Conservation (phyloP, 345 rosid species). For the Tarenaya hassleriana region DNA sequence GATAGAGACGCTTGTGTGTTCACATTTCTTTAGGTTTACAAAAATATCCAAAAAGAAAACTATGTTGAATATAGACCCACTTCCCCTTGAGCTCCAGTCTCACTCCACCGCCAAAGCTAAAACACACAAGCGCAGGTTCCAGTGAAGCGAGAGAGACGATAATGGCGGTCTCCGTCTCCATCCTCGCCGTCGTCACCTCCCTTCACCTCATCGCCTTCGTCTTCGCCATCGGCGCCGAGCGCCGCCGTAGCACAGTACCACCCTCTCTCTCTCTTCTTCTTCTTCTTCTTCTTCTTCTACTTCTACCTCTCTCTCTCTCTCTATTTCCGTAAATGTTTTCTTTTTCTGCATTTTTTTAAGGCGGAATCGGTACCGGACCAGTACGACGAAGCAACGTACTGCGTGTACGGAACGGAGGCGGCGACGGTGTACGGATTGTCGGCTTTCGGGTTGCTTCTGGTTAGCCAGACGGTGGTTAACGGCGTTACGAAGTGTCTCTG, state of each 20-base stretch:
- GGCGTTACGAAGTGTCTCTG: constrained; percentile 88
- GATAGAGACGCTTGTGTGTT: too few relatives aligned
- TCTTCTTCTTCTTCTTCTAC: background rate
- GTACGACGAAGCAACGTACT: constrained; percentile 76
- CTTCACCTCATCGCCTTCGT: constrained; percentile 90
- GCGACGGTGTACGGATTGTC: constrained; percentile 75
- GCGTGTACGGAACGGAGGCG: constrained; percentile 69
- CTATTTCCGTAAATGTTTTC: background rate
- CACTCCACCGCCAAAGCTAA: background rate
- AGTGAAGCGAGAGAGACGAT: constrained; percentile 1
- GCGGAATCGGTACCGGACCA: constrained; percentile 53
- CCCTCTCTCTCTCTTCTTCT: constrained; percentile 16
- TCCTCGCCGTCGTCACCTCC: constrained; percentile 45
- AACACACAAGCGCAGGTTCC: too few relatives aligned
- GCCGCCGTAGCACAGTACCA: constrained; percentile 82
- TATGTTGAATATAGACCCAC: too few relatives aligned
- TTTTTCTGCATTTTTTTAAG: constrained; percentile 25
- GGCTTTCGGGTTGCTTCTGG: constrained; percentile 66
- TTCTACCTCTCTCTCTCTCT: background rate
- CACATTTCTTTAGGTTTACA: too few relatives aligned
- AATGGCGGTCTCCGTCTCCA: constrained; percentile 68
- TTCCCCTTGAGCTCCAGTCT: too few relatives aligned
- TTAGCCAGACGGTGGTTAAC: constrained; percentile 65
- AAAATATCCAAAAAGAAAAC: too few relatives aligned
- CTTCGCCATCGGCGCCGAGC: constrained; percentile 90